Base-by-base conservation (phyloP, 2,329 filamentous ascomycete genomes). In the Juglanconis oblonga region DNA sequence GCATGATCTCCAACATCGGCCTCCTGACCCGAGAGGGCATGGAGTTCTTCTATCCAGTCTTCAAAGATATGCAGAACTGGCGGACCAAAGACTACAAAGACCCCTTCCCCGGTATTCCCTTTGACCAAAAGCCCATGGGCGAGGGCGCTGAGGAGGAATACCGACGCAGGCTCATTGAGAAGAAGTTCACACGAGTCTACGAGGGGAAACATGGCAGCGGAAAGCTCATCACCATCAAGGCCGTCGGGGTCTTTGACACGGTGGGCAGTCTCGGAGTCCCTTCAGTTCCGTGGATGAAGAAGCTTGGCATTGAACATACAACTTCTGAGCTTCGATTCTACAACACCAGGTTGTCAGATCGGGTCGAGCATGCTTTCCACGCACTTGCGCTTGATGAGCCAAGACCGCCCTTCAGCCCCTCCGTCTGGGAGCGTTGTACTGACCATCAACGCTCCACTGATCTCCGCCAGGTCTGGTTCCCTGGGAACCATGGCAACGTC, bases 401-500 rank as follows among this genome's bases (percentile, higher is more conserved):
- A 24, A 78, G 83, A 8, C 70, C 77, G 0, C 77, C 82, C 0
- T 87, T 86, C 61, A 73, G 71, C n/a, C 82, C 83, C 11, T 80
- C 83, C 2, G 70, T 86, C 1, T 86, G 81, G 83, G 79, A 83
- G 64, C 73, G 77, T 24, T 70, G 72, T 8, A 70, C 71, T 0
- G 68, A 72, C 32, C 73, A 76, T 35, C 71, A 69, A 40, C 66
- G 71, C 13, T 73, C 69, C 29, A 79, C 78, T 1, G 74, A 82
- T 61, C 71, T 82, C 49, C 74, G 78, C 33, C 80, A 82, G 63
- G 78, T 81, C 11, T 88, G 86, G 86, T 92, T 92, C 67, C 86
- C 89, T 0, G 89, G 89, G 6, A 84, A 82, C 53, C 89, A 92
- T 68, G 85, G 80, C 10, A 89, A 91, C 66, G 84, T 89, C 51